phyloP scores from a whole-genome alignment of 805 yeast species.

The Saccharomycopsis lassenensis region DNA sequence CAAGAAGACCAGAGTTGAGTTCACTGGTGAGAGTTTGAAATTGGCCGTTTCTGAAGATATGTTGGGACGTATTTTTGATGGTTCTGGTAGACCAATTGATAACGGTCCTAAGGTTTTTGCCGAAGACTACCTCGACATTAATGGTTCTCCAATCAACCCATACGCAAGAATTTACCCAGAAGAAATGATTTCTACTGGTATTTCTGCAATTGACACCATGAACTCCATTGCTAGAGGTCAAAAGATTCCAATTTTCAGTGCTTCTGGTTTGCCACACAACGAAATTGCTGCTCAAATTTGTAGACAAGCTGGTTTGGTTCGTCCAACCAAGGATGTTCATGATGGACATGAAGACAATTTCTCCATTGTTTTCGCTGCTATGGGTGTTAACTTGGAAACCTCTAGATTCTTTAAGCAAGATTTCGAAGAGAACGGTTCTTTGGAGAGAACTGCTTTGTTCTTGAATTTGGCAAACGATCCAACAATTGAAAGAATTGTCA shows the following conservation, averaged over 20 bases:
- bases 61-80: conserved; percentile 96
- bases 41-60: conserved; percentile 95
- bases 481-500: conserved; percentile 97
- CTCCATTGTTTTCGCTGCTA: conserved; percentile 98
- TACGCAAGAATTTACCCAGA: conserved; percentile 98
- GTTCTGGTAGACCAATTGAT: conserved; percentile 97
- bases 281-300: conserved; percentile 99
- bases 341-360: conserved; percentile 99
- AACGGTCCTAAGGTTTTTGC: conserved; percentile 98
- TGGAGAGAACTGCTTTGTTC: conserved; percentile 95
- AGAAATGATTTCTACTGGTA: conserved; percentile 99
- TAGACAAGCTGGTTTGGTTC: conserved; percentile 98
- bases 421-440: conserved; percentile 97
- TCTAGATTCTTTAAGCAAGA: conserved; percentile 98
- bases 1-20: conserved; percentile 93
- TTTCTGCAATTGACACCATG: conserved; percentile 98
- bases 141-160: conserved; percentile 98
- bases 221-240: conserved; percentile 99
- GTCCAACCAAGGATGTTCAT: conserved; percentile 99
- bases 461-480: conserved; percentile 98
- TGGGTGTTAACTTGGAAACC: conserved; percentile 99
- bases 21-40: conserved; percentile 88
- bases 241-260: conserved; percentile 97
- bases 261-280: conserved; percentile 98
- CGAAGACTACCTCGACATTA: conserved; percentile 95